Evolutionary conservation across 2,329 filamentous ascomycete genomes (phyloP).

Genomic region (Alternaria postmessia): DNA sequence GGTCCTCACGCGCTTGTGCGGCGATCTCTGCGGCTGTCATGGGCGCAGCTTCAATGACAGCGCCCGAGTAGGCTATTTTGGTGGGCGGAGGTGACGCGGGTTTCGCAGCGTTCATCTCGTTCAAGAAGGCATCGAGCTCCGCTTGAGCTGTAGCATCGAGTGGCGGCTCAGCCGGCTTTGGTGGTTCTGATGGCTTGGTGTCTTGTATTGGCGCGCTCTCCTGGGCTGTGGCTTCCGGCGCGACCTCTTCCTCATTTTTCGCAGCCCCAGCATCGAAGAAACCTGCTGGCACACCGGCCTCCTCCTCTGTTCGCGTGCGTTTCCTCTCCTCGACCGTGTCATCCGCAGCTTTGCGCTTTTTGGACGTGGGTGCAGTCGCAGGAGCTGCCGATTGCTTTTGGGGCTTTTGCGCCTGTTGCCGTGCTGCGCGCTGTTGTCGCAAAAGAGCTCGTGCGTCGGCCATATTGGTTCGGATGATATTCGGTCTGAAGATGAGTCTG

Average conservation of each 20-base stretch:
- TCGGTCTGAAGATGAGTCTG: background rate
- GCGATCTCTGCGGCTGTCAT: constrained; percentile 58
- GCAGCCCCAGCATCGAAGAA: constrained; percentile 46
- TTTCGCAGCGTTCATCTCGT: constrained; percentile 76
- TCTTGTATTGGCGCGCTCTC: constrained; percentile 11
- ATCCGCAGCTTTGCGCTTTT: constrained; percentile 48
- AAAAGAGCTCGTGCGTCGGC: constrained; percentile 51
- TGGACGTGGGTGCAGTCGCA: constrained; percentile 40
- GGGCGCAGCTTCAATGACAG: constrained; percentile 57
- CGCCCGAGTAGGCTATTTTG: constrained; percentile 36
- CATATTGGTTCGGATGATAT: constrained; percentile 29
- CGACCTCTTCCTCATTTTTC: constrained; percentile 15
- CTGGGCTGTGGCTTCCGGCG: constrained; percentile 1
- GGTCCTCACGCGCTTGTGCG: constrained; percentile 56
- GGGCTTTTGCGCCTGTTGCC: constrained; percentile 43
- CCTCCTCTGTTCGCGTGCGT: constrained; percentile 44
- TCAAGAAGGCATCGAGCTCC: constrained; percentile 65
- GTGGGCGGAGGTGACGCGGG: constrained; percentile 81
- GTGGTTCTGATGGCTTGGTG: constrained; percentile 13
- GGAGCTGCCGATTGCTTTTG: constrained; percentile 42
- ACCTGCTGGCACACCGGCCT: constrained; percentile 42
- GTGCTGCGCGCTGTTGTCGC: constrained; percentile 50
- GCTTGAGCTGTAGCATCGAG: constrained; percentile 35
- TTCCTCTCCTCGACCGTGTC: constrained; percentile 42
- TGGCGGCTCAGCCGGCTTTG: constrained; percentile 15